A percentile compares a stretch with the other conserved stretches of the same genome.
Evolutionary conservation across 257 asterid genomes (phyloP).

Genomic region (Primulina huaijiensis): DNA sequence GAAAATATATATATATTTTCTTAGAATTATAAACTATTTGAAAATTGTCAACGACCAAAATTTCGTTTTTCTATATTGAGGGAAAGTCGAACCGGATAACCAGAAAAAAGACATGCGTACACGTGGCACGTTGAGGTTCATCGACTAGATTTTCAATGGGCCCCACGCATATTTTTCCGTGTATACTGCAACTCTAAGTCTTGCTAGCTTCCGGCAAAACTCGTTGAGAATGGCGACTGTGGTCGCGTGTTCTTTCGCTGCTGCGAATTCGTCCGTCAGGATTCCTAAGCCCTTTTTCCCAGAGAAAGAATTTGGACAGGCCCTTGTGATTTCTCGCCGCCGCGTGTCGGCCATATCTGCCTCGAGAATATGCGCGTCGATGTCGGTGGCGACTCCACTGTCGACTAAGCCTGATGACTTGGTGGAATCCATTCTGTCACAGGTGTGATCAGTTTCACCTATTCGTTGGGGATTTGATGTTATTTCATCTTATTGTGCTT

Average conservation of each 20-base stretch:
- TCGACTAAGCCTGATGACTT: slow-evolving; percentile 51
- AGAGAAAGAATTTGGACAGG: slow-evolving; percentile 19
- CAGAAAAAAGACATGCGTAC: neutral
- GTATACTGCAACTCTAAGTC: no score
- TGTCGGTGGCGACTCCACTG: slow-evolving; percentile 40
- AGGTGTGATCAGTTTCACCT: slow-evolving; percentile 36
- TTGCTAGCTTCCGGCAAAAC: neutral
- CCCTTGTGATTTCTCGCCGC: slow-evolving; percentile 22
- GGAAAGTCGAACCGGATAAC: no score
- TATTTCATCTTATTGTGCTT: neutral
- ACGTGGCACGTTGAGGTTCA: slow-evolving; percentile 35
- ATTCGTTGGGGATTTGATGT: neutral
- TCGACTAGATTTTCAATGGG: slow-evolving; percentile 8
- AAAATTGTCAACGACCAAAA: no score
- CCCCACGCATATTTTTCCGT: neutral
- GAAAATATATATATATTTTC: no score
- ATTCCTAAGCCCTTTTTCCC: slow-evolving; percentile 26
- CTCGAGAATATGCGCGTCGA: slow-evolving; percentile 22
- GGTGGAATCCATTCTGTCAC: slow-evolving; percentile 55
- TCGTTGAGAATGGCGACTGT: slow-evolving; percentile 24
- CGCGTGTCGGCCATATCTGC: slow-evolving; percentile 13
- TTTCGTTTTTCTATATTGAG: no score
- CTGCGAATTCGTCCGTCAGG: slow-evolving; percentile 12
- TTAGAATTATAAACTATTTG: no score
- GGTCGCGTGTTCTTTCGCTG: slow-evolving; percentile 4